Conservation (phyloP, 352 stramenopile species). For the Pythium aristosporum region DNA sequence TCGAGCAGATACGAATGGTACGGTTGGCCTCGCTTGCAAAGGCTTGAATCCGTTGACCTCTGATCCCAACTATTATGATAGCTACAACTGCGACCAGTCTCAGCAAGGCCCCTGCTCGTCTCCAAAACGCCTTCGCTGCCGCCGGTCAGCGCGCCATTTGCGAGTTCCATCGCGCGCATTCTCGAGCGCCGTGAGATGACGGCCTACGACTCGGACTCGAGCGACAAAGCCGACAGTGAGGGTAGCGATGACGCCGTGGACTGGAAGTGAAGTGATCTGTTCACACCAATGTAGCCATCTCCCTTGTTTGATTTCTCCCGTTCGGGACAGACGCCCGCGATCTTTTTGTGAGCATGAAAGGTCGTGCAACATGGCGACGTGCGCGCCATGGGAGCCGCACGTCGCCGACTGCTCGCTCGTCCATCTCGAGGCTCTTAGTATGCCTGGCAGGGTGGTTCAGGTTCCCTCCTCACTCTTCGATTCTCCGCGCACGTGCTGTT, state of each 20-base stretch:
- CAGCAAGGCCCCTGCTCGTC: conserved; percentile 17
- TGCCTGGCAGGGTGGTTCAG: too few species aligned
- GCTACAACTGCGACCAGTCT: conserved; percentile 45
- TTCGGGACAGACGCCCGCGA: not conserved
- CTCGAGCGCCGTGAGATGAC: conserved; percentile 56
- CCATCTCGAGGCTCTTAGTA: too few species aligned
- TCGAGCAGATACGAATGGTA: conserved; percentile 55
- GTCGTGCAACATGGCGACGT: too few species aligned
- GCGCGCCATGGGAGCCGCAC: too few species aligned
- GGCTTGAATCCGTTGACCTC: not conserved
- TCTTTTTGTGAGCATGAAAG: too few species aligned
- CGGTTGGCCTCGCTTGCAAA: not conserved
- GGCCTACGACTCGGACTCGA: conserved; percentile 59
- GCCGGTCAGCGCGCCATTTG: conserved; percentile 34
- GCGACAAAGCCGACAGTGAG: conserved; percentile 15
- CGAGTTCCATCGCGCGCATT: conserved; percentile 58
- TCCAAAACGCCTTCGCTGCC: conserved; percentile 9
- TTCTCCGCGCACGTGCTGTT: too few species aligned
- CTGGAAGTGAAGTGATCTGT: conserved; percentile 14
- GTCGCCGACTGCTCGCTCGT: too few species aligned
- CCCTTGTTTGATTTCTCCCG: not conserved
- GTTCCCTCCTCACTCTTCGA: too few species aligned
- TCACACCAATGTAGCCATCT: not conserved
- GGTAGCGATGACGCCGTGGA: conserved; percentile 3
- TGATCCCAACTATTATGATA: conserved; percentile 17